phyloP scores from a whole-genome alignment of 2,329 filamentous ascomycete genomes.

The Neonectria ditissima region DNA sequence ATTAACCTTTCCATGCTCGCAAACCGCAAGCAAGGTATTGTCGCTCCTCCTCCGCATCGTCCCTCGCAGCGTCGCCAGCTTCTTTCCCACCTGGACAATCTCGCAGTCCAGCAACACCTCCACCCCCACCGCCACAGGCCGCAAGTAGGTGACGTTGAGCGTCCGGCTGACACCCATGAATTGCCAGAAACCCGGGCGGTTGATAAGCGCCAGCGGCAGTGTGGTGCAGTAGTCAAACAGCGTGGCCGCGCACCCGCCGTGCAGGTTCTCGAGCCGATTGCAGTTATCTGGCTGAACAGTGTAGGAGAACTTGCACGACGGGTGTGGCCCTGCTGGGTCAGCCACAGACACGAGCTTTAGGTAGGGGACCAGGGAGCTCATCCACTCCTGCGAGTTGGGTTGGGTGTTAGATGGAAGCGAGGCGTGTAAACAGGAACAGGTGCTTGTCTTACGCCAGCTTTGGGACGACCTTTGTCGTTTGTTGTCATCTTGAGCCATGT shows the following conservation, averaged over 20 bases:
- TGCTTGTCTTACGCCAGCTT: constrained; percentile 46
- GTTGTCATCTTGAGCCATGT: constrained; percentile 48
- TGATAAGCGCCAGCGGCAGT: constrained; percentile 66
- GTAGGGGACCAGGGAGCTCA: constrained; percentile 55
- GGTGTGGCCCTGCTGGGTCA: constrained; percentile 52
- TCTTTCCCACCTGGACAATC: constrained; percentile 67
- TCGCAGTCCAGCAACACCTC: constrained; percentile 67
- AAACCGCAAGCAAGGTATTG: constrained; percentile 65
- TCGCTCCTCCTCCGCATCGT: constrained; percentile 66
- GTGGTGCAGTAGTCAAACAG: constrained; percentile 76
- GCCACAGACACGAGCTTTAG: constrained; percentile 51
- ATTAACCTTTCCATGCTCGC: constrained; percentile 75
- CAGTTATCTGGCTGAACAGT: constrained; percentile 63
- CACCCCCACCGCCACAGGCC: constrained; percentile 66
- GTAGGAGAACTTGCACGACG: constrained; percentile 58
- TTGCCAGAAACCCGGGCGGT: constrained; percentile 70
- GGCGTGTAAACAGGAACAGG: not conserved
- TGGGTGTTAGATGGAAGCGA: constrained; percentile 5
- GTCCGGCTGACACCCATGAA: constrained; percentile 73
- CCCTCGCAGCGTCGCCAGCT: constrained; percentile 64
- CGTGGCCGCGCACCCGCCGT: constrained; percentile 73
- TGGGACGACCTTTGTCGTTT: constrained; percentile 45
- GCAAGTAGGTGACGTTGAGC: constrained; percentile 75
- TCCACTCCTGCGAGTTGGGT: constrained; percentile 57
- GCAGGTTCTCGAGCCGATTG: constrained; percentile 67